Evolutionary conservation across 73 alveolate genomes (phyloP).

Genomic region (Paramecium octaurelia): DNA sequence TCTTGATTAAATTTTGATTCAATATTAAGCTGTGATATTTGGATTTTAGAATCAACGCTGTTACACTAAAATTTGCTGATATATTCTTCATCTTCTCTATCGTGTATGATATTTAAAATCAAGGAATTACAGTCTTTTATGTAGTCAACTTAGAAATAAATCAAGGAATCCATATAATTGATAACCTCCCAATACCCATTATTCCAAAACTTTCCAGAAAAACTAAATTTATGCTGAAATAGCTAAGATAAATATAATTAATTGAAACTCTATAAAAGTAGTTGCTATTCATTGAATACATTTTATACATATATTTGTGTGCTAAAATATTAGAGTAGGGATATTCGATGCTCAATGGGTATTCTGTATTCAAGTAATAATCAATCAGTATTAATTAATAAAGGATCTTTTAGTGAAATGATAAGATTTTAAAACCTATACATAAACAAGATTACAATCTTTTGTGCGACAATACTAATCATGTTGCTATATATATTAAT

Average conservation of each 20-base stretch:
- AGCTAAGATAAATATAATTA: not conserved
- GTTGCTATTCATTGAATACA: conserved; percentile 6
- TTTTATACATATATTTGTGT: conserved; percentile 2
- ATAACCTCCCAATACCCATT: not conserved
- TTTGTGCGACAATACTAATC: not conserved
- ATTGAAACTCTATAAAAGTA: not conserved
- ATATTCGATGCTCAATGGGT: conserved; percentile 25
- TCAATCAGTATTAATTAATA: not conserved
- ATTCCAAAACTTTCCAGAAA: conserved; percentile 26
- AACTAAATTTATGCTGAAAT: not conserved
- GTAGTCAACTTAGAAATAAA: not conserved
- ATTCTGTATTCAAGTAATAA: not conserved
- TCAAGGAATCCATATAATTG: not conserved
- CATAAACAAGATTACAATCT: not conserved
- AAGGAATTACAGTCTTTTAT: not conserved
- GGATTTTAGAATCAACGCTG: conserved; percentile 39
- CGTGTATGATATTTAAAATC: not conserved
- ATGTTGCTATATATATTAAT: not conserved
- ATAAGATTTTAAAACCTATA: conserved; percentile 11
- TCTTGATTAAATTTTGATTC: not conserved
- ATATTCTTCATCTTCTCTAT: too few relatives aligned
- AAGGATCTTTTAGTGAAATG: conserved; percentile 43
- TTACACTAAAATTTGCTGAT: not conserved
- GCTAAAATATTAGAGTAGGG: not conserved
- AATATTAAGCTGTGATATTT: conserved; percentile 23